These are phyloP conservation scores for Hibiscus tridactylites DNA, from an alignment of 345 rosid species.

Conservation along the genomic window DNA sequence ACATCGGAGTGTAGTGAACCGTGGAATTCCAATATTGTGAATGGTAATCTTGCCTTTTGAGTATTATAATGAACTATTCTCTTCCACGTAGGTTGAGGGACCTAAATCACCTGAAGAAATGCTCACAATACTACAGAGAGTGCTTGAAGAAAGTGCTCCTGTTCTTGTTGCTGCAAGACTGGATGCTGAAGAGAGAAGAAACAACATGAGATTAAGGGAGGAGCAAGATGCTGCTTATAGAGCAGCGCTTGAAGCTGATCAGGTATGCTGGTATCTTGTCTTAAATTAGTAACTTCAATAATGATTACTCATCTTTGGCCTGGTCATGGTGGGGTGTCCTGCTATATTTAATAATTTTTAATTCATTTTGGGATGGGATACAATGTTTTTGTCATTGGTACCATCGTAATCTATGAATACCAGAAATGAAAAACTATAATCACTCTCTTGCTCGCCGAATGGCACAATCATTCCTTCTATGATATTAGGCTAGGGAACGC, in stretches of 20 bases:
- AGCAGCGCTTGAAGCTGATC: conserved; percentile 99
- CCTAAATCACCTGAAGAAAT: conserved; percentile 81
- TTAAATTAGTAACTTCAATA: neutral
- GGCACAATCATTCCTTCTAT: neutral
- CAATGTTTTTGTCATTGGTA: neutral
- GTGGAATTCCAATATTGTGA: neutral
- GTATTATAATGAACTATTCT: neutral
- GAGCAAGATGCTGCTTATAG: conserved; percentile 98
- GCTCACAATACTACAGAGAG: conserved; percentile 65
- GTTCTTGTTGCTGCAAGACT: conserved; percentile 79
- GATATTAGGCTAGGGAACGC: conserved; percentile 67
- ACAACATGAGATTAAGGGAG: conserved; percentile 69
- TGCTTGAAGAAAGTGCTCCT: conserved; percentile 90
- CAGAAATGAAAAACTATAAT: too few relatives aligned
- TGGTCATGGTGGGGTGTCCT: neutral
- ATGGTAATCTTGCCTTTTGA: neutral
- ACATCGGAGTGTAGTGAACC: neutral
- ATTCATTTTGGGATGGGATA: neutral
- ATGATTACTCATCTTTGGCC: neutral
- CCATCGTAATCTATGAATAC: too few relatives aligned
- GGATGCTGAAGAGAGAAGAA: conserved; percentile 94
- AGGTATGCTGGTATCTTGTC: conserved; percentile 33
- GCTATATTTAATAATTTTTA: neutral
- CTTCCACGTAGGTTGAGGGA: conserved; percentile 67
- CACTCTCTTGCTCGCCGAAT: neutral